Evolutionary conservation across 371 early-diverging fungal species (phyloP).

Genomic region (Mucor circinelloides): DNA sequence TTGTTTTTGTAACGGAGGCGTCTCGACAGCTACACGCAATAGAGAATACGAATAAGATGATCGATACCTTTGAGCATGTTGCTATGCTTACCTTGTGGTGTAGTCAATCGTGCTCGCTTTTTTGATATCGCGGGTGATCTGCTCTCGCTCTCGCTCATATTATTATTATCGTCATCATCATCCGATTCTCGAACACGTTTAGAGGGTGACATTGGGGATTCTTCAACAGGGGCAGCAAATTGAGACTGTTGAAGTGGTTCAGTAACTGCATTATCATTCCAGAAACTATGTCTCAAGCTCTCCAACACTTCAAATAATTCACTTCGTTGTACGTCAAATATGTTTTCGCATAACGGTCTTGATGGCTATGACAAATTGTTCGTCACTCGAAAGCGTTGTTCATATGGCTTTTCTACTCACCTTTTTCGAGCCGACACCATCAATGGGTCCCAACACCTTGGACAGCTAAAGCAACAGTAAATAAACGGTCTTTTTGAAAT

Average conservation of each 20-base stretch:
- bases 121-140: background rate
- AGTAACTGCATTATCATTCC: conserved; percentile 8
- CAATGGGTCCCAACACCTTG: background rate
- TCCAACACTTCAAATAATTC: conserved; percentile 27
- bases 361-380: background rate
- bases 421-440: background rate
- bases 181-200: background rate
- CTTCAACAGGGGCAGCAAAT: background rate
- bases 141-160: background rate
- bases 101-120: background rate
- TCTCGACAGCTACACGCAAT: background rate
- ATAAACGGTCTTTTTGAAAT: background rate
- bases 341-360: conserved; percentile 35
- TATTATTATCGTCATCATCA: background rate
- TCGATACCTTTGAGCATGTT: background rate
- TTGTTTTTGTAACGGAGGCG: background rate
- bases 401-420: background rate
- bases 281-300: conserved; percentile 19
- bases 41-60: background rate
- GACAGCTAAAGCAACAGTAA: background rate
- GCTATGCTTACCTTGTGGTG: background rate
- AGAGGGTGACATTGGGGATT: background rate
- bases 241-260: conserved; percentile 1
- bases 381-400: background rate
- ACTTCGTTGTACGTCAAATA: conserved; percentile 32